These are phyloP conservation scores for Cerioporus squamosus DNA, from an alignment of 1,284 basidiomycete genomes.

Conservation along the genomic window DNA sequence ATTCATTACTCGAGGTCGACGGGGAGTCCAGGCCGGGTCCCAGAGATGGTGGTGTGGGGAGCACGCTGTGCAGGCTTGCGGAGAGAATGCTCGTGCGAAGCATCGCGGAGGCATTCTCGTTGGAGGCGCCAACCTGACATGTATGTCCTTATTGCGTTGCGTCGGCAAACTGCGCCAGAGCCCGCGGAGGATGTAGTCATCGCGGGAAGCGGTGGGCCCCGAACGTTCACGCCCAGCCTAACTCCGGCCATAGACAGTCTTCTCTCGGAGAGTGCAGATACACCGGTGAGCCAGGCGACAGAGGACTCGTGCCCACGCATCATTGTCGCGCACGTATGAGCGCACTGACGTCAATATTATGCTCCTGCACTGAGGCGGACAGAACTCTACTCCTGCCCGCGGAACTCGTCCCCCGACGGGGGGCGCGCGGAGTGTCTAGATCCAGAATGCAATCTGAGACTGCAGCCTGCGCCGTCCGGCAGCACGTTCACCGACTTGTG, in stretches of 20 bases:
- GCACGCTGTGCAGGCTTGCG: constrained; percentile 10
- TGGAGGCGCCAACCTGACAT: constrained; percentile 19
- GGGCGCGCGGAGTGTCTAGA: constrained; percentile 1
- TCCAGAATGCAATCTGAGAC: constrained; percentile 3
- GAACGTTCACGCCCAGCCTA: constrained; percentile 4
- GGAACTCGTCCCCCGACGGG: not conserved
- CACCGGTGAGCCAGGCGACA: not conserved
- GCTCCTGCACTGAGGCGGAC: not conserved
- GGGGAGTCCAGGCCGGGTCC: constrained; percentile 10
- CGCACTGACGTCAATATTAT: not conserved
- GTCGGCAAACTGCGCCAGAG: constrained; percentile 17
- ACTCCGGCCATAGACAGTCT: not conserved
- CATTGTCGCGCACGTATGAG: not conserved
- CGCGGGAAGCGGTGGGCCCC: constrained; percentile 15
- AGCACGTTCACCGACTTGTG: not conserved
- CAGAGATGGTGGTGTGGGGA: constrained; percentile 9
- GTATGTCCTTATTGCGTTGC: constrained; percentile 25
- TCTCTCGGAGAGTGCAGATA: not conserved
- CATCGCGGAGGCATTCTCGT: constrained; percentile 7
- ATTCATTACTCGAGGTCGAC: constrained; percentile 1
- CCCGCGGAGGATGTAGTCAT: constrained; percentile 11
- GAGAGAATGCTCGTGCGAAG: constrained; percentile 18
- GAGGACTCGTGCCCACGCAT: not conserved
- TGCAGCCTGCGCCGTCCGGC: not conserved
- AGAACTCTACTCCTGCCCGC: not conserved